Evolutionary conservation across 2,329 filamentous ascomycete species (phyloP), one percentile per base, ranked within the genome.

Genomic region (Claviceps cyperi): DNA sequence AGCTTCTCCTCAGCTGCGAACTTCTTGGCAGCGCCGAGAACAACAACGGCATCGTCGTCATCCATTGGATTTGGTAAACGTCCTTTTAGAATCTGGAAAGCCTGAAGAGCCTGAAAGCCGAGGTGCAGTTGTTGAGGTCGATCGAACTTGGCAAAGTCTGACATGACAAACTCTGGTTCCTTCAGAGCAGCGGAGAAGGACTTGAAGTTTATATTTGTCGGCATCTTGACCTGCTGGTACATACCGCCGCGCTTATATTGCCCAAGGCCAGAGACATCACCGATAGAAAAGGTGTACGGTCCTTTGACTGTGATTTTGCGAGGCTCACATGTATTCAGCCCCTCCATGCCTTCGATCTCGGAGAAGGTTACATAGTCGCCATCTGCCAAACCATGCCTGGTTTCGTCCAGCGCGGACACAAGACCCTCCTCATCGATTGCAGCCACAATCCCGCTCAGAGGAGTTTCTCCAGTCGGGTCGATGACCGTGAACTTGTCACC

Each of bases 151-250:
- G 92, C 92, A 63, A 90, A 98, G 65, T 98, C 92, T 21, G 92
- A 94, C 53, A 95, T 80, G 60, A 97, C 70, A 55, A 94, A 81
- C 60, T 96, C 91, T 2, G 92, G 92, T 51, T 88, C 85, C 67
- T 87, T 87, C 51, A 96, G 68, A 53, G 94, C 80, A 48, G 79
- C 71, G 41, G 81, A 81, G 51, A 96, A 78, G 40, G 81, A 75
- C 71, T 95, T 86, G 69, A 97, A 98, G 64, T 92, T 79, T 60
- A 97, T 69, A 50, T 88, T 79, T 71, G 92, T 95, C 47, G 92
- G 92, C 91, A 96, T 96, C 77, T 97, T 98, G 67, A 97, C 92
- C 67, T 98, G 92, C 39, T 86, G 84, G 66, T 86, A 98, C 52
- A 95, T 78, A 53, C 92, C 92, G 45, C 91, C 91, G 48, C 85